phyloP scores from a whole-genome alignment of 805 yeast species.

The Cyberlindnera amylophila region DNA sequence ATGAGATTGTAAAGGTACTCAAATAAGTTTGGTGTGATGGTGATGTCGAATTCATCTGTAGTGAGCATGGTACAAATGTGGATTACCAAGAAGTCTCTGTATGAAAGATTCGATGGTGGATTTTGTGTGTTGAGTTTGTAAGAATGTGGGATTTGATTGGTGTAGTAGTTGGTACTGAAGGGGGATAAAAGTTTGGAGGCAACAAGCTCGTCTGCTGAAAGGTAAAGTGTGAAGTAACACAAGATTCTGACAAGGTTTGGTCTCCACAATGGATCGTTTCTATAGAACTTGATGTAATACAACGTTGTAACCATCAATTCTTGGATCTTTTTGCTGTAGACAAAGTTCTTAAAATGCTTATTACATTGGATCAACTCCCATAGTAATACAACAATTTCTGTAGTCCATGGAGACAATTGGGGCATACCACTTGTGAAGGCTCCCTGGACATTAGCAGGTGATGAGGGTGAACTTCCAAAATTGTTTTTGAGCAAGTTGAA shows the following conservation, averaged over 20 bases:
- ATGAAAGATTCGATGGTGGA: conserved; percentile 41
- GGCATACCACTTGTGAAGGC: conserved; percentile 31
- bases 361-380: conserved; percentile 83
- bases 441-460: conserved; percentile 10
- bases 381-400: conserved; percentile 56
- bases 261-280: conserved; percentile 34
- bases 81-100: conserved; percentile 59
- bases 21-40: conserved; percentile 45
- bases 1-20: conserved; percentile 62
- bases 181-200: conserved; percentile 41
- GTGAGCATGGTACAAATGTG: conserved; percentile 45
- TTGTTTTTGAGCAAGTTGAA: conserved; percentile 27
- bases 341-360: conserved; percentile 43
- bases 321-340: conserved; percentile 44
- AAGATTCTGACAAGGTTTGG: conserved; percentile 44
- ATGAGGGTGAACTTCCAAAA: conserved; percentile 13
- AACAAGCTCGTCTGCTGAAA: conserved; percentile 40
- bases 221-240: conserved; percentile 47
- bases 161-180: conserved; percentile 39
- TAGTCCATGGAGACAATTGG: conserved; percentile 44
- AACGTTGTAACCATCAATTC: conserved; percentile 52
- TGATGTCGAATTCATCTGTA: conserved; percentile 31
- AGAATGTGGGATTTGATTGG: conserved; percentile 47
- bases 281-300: conserved; percentile 53
- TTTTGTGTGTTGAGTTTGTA: conserved; percentile 39